Evolutionary conservation across 192 early-diverging fungal genomes (phyloP), one percentile per base, ranked within the genome.

Genomic region (Backusella luteola): DNA sequence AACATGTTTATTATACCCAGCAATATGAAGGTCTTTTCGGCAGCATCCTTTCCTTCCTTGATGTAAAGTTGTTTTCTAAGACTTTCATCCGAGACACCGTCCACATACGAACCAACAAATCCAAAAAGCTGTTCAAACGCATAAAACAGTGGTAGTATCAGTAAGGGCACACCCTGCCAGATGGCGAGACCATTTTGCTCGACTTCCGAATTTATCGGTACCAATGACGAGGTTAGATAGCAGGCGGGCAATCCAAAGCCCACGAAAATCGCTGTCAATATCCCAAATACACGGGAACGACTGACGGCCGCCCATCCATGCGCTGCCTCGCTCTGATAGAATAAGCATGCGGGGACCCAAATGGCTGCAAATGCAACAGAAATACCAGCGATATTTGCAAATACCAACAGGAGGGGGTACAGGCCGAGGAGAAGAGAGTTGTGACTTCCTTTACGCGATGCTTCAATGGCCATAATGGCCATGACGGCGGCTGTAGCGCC

Each of bases 381-480:
- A 3, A 79, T 36, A 34, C 67, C 69, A 26, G 69, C 5, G 26
- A 70, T 49, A 29, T 71, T 74, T 6, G 42, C 26, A 2, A 79
- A 32, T 6, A 73, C 3, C 2, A 21, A 39, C 11, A 66, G 74
- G 1, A 79, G 0, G 0, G 66, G 32, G 42, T 21, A 46, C 23
- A 67, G 68, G 1, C 35, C 46, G 15, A 79, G 36, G 34, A 71
- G 17, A 32, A 29, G 9, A 23, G 44, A 9, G 1, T 68, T 63
- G 15, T 7, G 23, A 11, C 32, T n/a, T 2, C 21, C 32, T 12
- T 69, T 9, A 15, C 78, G 73, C 0, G 73, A 75, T 11, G 67
- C 35, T 69, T 79, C 78, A 11, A 78, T 34, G 5, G 63, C 72
- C 71, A 78, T 74, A 17, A 73, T 32, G 11, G 44, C 72, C 26